Evolutionary conservation across 2,329 filamentous ascomycete species (phyloP).

Genomic region (Endothia cerciana): DNA sequence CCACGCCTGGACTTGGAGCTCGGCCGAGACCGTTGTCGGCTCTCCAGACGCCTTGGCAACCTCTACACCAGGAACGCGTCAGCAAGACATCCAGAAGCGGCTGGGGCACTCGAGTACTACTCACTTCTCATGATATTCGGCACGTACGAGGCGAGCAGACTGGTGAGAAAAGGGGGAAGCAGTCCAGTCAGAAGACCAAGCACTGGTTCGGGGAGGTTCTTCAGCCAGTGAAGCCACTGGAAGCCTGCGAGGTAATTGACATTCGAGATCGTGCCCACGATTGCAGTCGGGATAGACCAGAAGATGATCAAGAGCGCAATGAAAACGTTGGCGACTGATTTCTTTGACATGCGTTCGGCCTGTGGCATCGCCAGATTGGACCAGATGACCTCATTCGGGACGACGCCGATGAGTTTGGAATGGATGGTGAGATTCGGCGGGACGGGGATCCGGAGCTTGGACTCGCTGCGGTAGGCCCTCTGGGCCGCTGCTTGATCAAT

Average conservation of each 20-base stretch:
- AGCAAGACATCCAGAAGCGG: background rate
- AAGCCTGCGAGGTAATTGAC: slow-evolving; percentile 70
- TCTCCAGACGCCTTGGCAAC: slow-evolving; percentile 73
- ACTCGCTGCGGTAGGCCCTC: slow-evolving; percentile 77
- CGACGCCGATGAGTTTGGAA: slow-evolving; percentile 80
- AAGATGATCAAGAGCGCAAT: slow-evolving; percentile 63
- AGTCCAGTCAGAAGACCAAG: slow-evolving; percentile 83
- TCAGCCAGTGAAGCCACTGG: slow-evolving; percentile 74
- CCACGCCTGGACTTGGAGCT: slow-evolving; percentile 76
- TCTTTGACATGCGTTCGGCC: slow-evolving; percentile 27
- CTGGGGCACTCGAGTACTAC: slow-evolving; percentile 33
- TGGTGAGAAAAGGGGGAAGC: slow-evolving; percentile 64
- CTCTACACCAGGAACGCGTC: slow-evolving; percentile 44
- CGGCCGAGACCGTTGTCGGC: slow-evolving; percentile 71
- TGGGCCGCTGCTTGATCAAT: slow-evolving; percentile 82
- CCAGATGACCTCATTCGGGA: slow-evolving; percentile 86
- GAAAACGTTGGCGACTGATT: slow-evolving; percentile 25
- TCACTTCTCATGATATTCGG: slow-evolving; percentile 75
- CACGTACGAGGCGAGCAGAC: slow-evolving; percentile 45
- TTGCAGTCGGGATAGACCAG: slow-evolving; percentile 76
- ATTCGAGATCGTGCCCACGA: slow-evolving; percentile 86
- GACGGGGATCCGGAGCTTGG: slow-evolving; percentile 70
- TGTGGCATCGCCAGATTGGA: slow-evolving; percentile 27
- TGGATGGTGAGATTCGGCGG: slow-evolving; percentile 68
- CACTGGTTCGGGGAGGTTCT: slow-evolving; percentile 78